phyloP scores from a whole-genome alignment of 805 yeast species.

The Wickerhamomyces hampshirensis region DNA sequence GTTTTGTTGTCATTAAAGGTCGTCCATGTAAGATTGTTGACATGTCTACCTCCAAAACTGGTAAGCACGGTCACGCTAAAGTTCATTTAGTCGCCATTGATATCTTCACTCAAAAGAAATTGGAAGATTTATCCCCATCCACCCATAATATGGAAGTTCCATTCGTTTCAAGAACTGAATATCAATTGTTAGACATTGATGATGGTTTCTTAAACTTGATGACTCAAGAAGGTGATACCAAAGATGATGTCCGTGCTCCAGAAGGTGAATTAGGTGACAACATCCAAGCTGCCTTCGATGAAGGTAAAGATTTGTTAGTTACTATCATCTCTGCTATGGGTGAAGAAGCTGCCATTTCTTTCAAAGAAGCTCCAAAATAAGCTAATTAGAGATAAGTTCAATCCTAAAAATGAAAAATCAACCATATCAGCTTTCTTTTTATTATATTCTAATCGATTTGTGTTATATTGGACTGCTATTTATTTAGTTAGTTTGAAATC shows the following conservation, averaged over 20 bases:
- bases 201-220: slow-evolving; percentile 96
- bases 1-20: slow-evolving; percentile 96
- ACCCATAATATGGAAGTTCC: slow-evolving; percentile 99
- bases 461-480: too few species aligned
- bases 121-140: slow-evolving; percentile 99
- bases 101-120: slow-evolving; percentile 98
- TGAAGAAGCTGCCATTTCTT: slow-evolving; percentile 98
- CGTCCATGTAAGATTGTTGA: slow-evolving; percentile 99
- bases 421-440: too few species aligned
- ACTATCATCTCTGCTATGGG: slow-evolving; percentile 98
- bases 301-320: slow-evolving; percentile 95
- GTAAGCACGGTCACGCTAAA: slow-evolving; percentile 99
- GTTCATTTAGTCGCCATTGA: slow-evolving; percentile 99
- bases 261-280: slow-evolving; percentile 96
- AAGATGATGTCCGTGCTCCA: slow-evolving; percentile 98
- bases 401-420: too few species aligned
- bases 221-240: slow-evolving; percentile 97
- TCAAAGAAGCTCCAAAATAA: slow-evolving; percentile 94
- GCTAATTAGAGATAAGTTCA: not conserved
- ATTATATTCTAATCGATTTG: too few species aligned
- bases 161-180: slow-evolving; percentile 93
- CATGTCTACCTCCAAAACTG: slow-evolving; percentile 99
- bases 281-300: slow-evolving; percentile 90
- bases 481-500: too few species aligned
- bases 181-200: slow-evolving; percentile 95